Percentiles rank a stretch among this genome's conserved stretches.
phyloP scores from a whole-genome alignment of 768 basidiomycete genomes.

The Suillus placidus region DNA sequence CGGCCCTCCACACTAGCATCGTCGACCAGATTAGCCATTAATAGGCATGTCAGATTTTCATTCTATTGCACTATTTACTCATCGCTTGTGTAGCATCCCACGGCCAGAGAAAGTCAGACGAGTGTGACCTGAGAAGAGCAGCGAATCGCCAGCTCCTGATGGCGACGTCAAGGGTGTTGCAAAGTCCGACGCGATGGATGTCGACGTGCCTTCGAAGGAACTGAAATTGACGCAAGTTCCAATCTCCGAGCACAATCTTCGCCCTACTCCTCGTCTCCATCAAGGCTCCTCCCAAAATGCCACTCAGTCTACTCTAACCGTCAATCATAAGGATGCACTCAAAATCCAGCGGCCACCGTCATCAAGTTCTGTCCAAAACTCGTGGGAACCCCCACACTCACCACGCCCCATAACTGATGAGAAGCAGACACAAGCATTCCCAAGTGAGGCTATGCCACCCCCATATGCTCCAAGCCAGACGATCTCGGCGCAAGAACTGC shows the following conservation, averaged over 20 bases:
- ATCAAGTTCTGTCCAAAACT: conserved; percentile 18
- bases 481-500: conserved; percentile 72
- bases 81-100: conserved; percentile 54
- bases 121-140: conserved; percentile 41
- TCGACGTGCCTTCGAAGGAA: conserved; percentile 35
- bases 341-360: conserved; percentile 20
- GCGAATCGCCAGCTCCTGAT: conserved; percentile 40
- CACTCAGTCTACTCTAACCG: conserved; percentile 16
- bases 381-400: conserved; percentile 41
- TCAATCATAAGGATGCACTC: conserved; percentile 22
- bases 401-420: conserved; percentile 48
- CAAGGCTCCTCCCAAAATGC: conserved; percentile 21
- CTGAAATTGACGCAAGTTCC: conserved; percentile 13
- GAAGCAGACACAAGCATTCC: conserved; percentile 30
- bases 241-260: conserved; percentile 5
- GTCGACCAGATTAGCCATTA: conserved; percentile 62
- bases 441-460: conserved; percentile 66
- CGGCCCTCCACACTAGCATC: conserved; percentile 33
- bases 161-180: conserved; percentile 23
- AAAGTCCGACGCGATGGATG: conserved; percentile 39
- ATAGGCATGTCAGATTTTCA: conserved; percentile 49
- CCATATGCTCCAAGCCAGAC: conserved; percentile 80
- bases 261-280: conserved; percentile 19
- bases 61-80: conserved; percentile 8
- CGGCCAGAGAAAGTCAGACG: conserved; percentile 81